Base-by-base conservation (phyloP, 73 alveolate genomes). In the Tetrahymena elliotti region DNA sequence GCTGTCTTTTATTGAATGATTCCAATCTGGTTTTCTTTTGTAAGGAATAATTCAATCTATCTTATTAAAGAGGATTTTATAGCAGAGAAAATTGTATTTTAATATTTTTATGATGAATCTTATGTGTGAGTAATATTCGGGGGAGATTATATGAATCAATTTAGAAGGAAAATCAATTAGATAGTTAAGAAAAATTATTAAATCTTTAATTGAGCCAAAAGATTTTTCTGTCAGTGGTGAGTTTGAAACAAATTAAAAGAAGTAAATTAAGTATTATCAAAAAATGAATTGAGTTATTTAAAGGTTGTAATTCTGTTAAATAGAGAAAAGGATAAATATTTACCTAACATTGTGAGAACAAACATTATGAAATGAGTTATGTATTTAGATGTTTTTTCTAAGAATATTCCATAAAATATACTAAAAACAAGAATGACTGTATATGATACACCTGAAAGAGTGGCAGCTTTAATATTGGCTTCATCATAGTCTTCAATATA, bases 401-500 rank as follows among this genome's bases (percentile, higher is more conserved):
- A 84, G 33, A 94, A 47, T 35, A 94, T 40, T 27, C 96, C 96
- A 92, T 94, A 94, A 33, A 88, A 38, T 7, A 94, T 38, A 1
- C 95, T 94, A 16, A 93, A 88, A 27, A 94, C 68, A 93, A 94
- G 47, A 92, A 94, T 94, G 16, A 94, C 96, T 22, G 93, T 27
- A 52, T 94, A 94, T 0, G 96, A 84, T 27, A 94, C 83, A 24
- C 96, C 96, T 33, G 96, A 94, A 5, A 94, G 52, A 53, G 95
- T 94, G 83, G 93, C 93, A 24, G 96, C 96, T 88, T 94, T 40
- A 88, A 94, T 94, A 88, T 92, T 94, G 11, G 96, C 96, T 52
- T 94, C 36, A 35, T 94, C 93, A 22, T 94, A 94, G 20, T 94
- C 96, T 40, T 94, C 95, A 34, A 68, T 68, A 24, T 68, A 68